Evolutionary conservation across 2,329 filamentous ascomycete genomes (phyloP).

Genomic region (Alternaria incomplexa): DNA sequence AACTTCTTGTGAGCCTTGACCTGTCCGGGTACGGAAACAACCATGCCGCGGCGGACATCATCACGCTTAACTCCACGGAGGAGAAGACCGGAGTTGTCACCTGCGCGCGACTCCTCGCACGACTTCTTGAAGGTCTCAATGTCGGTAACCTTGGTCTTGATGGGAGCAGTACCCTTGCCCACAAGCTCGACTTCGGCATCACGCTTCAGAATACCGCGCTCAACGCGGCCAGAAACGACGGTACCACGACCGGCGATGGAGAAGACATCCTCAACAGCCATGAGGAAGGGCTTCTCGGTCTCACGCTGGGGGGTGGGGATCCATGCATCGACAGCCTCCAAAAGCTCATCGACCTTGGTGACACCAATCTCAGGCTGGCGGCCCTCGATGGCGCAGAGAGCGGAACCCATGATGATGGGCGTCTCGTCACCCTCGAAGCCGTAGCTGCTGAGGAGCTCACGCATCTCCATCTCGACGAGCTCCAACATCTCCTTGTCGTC

Average conservation of each 20-base stretch:
- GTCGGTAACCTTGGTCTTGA: conserved; percentile 99
- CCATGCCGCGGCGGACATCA: conserved; percentile 94
- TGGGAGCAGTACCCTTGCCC: conserved; percentile 78
- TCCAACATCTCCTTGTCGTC: conserved; percentile 99
- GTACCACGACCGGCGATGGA: conserved; percentile 82
- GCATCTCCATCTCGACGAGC: conserved; percentile 99
- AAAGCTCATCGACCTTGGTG: conserved; percentile 87
- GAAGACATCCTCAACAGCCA: conserved; percentile 83
- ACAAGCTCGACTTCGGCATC: conserved; percentile 94
- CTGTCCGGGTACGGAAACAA: conserved; percentile 81
- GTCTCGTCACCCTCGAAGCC: conserved; percentile 98
- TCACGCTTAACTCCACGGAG: conserved; percentile 96
- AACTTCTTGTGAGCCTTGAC: conserved; percentile 91
- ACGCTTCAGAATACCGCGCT: conserved; percentile 92
- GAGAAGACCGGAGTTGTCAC: conserved; percentile 97
- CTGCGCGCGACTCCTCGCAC: conserved; percentile 92
- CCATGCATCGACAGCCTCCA: conserved; percentile 90
- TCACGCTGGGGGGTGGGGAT: conserved; percentile 95
- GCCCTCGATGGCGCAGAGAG: conserved; percentile 89
- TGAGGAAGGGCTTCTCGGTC: conserved; percentile 97
- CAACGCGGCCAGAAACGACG: conserved; percentile 94
- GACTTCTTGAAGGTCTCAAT: conserved; percentile 99
- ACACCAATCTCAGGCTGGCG: conserved; percentile 86
- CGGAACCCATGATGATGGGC: conserved; percentile 95
- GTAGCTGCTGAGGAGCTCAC: conserved; percentile 89